These are phyloP conservation scores for Penicillium sp. DNA, from an alignment of 2,329 filamentous ascomycete species.

Conservation along the genomic window DNA sequence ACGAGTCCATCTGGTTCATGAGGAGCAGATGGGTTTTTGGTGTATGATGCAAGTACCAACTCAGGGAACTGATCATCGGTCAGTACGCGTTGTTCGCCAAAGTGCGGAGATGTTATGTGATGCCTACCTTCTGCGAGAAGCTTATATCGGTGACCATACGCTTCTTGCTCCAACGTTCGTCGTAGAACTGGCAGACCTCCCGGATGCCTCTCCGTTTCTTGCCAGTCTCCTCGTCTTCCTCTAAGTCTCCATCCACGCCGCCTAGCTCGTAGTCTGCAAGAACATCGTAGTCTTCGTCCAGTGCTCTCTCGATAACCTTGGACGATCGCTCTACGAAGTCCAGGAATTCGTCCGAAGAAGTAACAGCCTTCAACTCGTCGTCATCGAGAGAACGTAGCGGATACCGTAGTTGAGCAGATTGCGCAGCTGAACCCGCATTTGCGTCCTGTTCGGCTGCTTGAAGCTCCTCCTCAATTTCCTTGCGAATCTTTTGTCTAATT, in stretches of 20 bases:
- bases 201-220: conserved; percentile 55
- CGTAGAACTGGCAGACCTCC: conserved; percentile 90
- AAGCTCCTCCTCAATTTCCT: conserved; percentile 91
- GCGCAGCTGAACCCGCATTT: conserved; percentile 34
- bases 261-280: conserved; percentile 90
- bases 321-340: conserved; percentile 94
- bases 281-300: conserved; percentile 96
- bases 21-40: conserved; percentile 92
- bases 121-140: conserved; percentile 79
- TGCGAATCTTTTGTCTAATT: conserved; percentile 76
- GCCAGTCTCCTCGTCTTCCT: conserved; percentile 69
- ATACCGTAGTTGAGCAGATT: conserved; percentile 58
- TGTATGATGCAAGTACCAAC: conserved; percentile 89
- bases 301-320: conserved; percentile 92
- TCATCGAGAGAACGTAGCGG: conserved; percentile 75
- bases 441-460: conserved; percentile 61
- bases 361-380: conserved; percentile 88
- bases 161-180: conserved; percentile 95
- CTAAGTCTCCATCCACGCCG: conserved; percentile 68
- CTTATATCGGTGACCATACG: conserved; percentile 94
- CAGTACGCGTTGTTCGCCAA: conserved; percentile 10
- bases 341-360: conserved; percentile 87
- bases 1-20: conserved; percentile 92
- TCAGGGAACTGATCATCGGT: conserved; percentile 68
- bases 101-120: neutral